Evolutionary conservation across 148 eudicot species (phyloP).

Genomic region (Linanthus parryae): DNA sequence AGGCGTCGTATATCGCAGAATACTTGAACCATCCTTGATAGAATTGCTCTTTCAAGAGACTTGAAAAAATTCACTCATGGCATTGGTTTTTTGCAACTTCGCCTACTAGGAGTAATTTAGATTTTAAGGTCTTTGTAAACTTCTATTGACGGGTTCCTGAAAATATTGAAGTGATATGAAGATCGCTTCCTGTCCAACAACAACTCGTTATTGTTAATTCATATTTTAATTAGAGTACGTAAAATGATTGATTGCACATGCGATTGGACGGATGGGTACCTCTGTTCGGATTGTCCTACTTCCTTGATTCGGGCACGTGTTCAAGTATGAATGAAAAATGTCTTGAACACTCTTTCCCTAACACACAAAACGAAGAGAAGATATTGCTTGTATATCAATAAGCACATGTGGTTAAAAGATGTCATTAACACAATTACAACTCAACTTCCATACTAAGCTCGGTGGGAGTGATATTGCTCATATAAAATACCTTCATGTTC

Average conservation of each 20-base stretch:
- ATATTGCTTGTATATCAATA: neutral
- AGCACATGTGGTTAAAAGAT: no score
- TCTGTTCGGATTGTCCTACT: conserved; percentile 96
- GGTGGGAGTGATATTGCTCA: neutral
- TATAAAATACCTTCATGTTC: conserved; percentile 49
- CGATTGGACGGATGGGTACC: conserved; percentile 31
- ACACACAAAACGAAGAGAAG: neutral
- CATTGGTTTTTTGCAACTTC: no score
- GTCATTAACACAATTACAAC: neutral
- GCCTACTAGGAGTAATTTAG: no score
- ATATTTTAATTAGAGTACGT: neutral
- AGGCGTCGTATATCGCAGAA: no score
- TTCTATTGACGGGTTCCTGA: conserved; percentile 79
- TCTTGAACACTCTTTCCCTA: conserved; percentile 65
- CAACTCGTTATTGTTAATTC: neutral
- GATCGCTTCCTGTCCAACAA: conserved; percentile 71
- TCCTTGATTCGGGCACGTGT: conserved; percentile 90
- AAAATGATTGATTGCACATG: neutral
- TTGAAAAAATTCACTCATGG: no score
- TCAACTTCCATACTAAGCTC: neutral
- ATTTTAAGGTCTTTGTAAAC: conserved; percentile 18
- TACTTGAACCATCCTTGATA: no score
- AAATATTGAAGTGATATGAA: conserved; percentile 89
- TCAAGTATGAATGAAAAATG: conserved; percentile 66
- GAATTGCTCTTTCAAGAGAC: no score